Base-by-base conservation (phyloP, 1,284 basidiomycete species). In the Fistulina hepatica region DNA sequence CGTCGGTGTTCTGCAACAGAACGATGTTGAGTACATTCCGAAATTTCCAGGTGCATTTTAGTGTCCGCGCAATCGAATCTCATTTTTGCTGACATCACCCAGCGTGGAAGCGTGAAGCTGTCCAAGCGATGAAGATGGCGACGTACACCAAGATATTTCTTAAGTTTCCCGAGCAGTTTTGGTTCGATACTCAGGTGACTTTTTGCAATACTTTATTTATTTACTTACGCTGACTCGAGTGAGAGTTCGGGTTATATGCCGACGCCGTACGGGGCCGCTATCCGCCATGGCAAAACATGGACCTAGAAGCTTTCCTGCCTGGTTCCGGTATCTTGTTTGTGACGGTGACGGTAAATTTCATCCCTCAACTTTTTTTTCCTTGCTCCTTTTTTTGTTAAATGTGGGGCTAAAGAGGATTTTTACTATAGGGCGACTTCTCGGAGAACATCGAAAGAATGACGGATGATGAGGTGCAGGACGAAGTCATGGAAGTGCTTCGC, bases 81-180 rank as follows among this genome's bases (percentile, higher is more conserved):
- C 6, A 30, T 16, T 30, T 12, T 13, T n/a, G n/a, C n/a, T n/a
- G n/a, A n/a, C 6, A 6, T 30, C n/a, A 6, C n/a, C 6, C 27
- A 30, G 27, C 6, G n/a, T 31, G 28, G 28, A 31, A 31, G 9
- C 28, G 28, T 13, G 28, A 15, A 8, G 28, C 28, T 3, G 13
- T 31, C 28, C 15, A 13, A 13, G 28, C 28, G 13, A 16, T 31
- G 15, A 31, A 13, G 28, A 31, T 31, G 79, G 76, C 64, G 2
- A 76, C 69, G 3, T 82, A 78, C 49, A 80, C 78, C 3, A 82
- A 81, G 56, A 78, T 82, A 33, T 82, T 81, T 54, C 48, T 81
- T 30, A 65, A 74, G 43, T 82, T 81, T 49, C n/a, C n/a, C n/a
- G 49, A 67, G 39, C 74, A 73, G 28, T 82, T 82, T 52, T 82